Conservation (phyloP, 1,139 yeast species). For the Blastobotrys aristatus region DNA sequence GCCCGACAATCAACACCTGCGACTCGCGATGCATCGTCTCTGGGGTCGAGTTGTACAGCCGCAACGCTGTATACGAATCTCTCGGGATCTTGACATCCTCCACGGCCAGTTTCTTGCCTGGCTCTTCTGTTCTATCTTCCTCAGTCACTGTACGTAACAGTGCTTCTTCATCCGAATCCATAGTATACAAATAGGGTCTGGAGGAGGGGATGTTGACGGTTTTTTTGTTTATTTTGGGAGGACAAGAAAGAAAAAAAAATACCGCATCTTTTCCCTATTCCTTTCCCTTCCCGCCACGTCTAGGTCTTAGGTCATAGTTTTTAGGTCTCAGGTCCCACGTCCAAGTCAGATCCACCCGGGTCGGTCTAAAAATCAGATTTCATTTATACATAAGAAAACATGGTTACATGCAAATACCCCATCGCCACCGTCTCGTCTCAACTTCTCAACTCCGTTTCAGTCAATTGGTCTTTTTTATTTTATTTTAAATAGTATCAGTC, state of each 20-base stretch:
- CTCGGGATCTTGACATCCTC: constrained; percentile 27
- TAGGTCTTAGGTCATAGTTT: too few species aligned
- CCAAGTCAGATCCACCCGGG: too few species aligned
- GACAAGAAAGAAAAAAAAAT: not conserved
- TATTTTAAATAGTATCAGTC: constrained; percentile 70
- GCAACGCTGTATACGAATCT: constrained; percentile 58
- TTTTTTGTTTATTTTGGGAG: not conserved
- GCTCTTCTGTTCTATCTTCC: not conserved
- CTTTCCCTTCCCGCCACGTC: not conserved
- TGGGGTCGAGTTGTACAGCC: constrained; percentile 53
- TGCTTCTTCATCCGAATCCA: constrained; percentile 3
- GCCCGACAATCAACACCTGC: constrained; percentile 54
- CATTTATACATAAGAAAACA: not conserved
- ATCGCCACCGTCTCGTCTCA: too few species aligned
- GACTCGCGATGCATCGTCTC: constrained; percentile 48
- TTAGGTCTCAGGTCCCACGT: too few species aligned
- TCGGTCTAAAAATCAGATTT: not conserved
- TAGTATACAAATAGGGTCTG: not conserved
- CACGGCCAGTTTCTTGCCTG: not conserved
- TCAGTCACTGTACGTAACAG: not conserved
- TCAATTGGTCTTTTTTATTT: not conserved
- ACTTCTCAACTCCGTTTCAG: not conserved
- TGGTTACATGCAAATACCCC: not conserved
- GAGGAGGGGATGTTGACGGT: too few species aligned
- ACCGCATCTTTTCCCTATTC: not conserved